Percentiles rank a stretch among this genome's conserved stretches.
These are phyloP conservation scores for Pyrenula aspistea DNA, from an alignment of 495 filamentous ascomycete genomes.

Conservation along the genomic window DNA sequence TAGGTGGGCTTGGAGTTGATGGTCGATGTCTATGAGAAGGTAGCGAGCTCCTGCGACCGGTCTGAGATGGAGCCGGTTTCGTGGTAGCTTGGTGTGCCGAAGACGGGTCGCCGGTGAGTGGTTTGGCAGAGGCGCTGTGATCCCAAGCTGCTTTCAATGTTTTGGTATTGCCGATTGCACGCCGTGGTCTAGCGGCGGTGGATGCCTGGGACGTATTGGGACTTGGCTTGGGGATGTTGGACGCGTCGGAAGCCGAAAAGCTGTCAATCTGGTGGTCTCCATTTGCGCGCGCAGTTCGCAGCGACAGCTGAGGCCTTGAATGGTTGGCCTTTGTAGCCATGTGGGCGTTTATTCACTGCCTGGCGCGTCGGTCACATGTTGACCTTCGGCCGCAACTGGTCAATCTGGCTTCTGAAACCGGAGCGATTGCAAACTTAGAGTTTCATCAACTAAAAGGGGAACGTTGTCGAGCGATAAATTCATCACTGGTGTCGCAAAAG, in stretches of 20 bases:
- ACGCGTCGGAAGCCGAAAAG: conserved; percentile 14
- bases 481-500: no score
- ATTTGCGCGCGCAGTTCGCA: neutral
- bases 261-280: neutral
- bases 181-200: conserved; percentile 12
- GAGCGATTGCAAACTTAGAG: no score
- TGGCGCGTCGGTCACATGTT: neutral
- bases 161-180: conserved; percentile 21
- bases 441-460: no score
- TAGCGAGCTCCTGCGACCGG: neutral
- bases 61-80: neutral
- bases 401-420: no score
- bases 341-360: neutral
- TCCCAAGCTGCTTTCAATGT: conserved; percentile 27
- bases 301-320: neutral
- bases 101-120: neutral
- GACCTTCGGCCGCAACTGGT: no score
- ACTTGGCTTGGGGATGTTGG: conserved; percentile 17
- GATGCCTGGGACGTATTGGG: conserved; percentile 10
- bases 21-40: conserved; percentile 1
- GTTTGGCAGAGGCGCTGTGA: neutral
- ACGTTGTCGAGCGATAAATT: neutral
- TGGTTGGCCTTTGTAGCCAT: neutral
- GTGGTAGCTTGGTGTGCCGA: neutral
- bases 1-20: conserved; percentile 9